Base-by-base conservation (phyloP, 2,329 filamentous ascomycete species). In the Fusarium stilboides region DNA sequence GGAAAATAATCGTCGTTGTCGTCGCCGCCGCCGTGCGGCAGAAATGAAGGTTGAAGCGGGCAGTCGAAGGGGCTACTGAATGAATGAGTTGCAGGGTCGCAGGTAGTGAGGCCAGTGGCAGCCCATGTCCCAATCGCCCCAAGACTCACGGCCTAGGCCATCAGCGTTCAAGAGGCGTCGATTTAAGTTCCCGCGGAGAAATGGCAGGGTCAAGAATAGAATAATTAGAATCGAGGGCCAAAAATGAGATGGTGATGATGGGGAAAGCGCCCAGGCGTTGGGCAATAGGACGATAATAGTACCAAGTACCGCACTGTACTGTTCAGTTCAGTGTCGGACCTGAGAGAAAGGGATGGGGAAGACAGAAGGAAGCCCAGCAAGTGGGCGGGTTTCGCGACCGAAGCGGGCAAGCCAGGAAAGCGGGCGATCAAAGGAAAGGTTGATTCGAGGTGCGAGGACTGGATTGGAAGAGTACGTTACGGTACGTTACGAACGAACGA, bases 71-170 rank as follows among this genome's bases (percentile, higher is more conserved):
- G 68, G 69, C 47, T 68, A 66, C 63, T 62, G 70, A 65, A 60
- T 61, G 57, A 68, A 71, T 64, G 62, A 72, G 59, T 70, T 70
- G 69, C 68, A 77, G 71, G 70, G 69, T 75, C 74, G 72, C 66
- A 71, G 71, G 73, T 71, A 73, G 74, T 71, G 72, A 77, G 73
- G 74, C 74, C 78, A 76, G 71, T 70, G 73, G 70, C 73, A 78
- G 78, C 77, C 76, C 79, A 78, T 74, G 70, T 78, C 76, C 78
- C 79, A 80, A 80, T 80, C 79, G 79, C 77, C 76, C 71, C 75
- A 69, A 74, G 57, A 70, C 67, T 77, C 73, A 72, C 72, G 70
- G 72, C 70, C 71, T 75, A 78, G 72, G 77, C 78, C 78, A 80
- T 79, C 74, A 77, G 77, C 71, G 65, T 60, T 31, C 47, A 42